Conservation (phyloP, 2,329 filamentous ascomycete genomes). For the Whalleya microplaca region DNA sequence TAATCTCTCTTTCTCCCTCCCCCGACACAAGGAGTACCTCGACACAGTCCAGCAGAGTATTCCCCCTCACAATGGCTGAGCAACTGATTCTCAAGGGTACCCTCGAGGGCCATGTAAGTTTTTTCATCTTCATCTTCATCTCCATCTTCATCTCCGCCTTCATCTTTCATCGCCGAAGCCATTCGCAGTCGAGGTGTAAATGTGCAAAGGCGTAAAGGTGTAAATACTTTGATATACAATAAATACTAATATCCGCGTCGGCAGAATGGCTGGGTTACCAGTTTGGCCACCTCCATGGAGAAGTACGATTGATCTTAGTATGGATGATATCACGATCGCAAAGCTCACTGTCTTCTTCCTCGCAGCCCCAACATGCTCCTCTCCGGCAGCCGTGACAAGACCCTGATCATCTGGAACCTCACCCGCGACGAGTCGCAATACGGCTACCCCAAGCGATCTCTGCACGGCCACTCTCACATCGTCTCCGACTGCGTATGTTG, state of each 20-base stretch:
- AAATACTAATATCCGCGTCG: slow-evolving; percentile 3
- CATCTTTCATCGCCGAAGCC: not conserved
- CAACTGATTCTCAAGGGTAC: slow-evolving; percentile 95
- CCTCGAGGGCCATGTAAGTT: slow-evolving; percentile 91
- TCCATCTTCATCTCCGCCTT: too few relatives aligned
- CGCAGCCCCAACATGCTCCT: slow-evolving; percentile 97
- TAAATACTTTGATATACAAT: not conserved
- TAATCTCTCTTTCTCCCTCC: slow-evolving; percentile 39
- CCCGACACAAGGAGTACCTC: slow-evolving; percentile 33
- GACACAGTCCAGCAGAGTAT: slow-evolving; percentile 34
- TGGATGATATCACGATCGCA: slow-evolving; percentile 19
- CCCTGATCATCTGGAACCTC: slow-evolving; percentile 99
- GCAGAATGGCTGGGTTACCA: slow-evolving; percentile 97
- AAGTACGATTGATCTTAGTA: slow-evolving; percentile 68
- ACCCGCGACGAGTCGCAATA: slow-evolving; percentile 98
- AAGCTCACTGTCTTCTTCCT: slow-evolving; percentile 35
- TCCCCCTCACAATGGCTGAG: slow-evolving; percentile 76
- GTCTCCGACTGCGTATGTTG: slow-evolving; percentile 98
- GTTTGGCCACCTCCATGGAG: slow-evolving; percentile 97
- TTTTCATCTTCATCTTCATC: slow-evolving; percentile 8
- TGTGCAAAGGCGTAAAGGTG: slow-evolving; percentile 2
- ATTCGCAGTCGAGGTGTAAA: slow-evolving; percentile 3
- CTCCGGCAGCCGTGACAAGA: slow-evolving; percentile 96
- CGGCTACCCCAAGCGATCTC: slow-evolving; percentile 98
- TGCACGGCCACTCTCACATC: slow-evolving; percentile 99